Evolutionary conservation across 805 yeast species (phyloP).

Genomic region (Teunomyces tritomae): DNA sequence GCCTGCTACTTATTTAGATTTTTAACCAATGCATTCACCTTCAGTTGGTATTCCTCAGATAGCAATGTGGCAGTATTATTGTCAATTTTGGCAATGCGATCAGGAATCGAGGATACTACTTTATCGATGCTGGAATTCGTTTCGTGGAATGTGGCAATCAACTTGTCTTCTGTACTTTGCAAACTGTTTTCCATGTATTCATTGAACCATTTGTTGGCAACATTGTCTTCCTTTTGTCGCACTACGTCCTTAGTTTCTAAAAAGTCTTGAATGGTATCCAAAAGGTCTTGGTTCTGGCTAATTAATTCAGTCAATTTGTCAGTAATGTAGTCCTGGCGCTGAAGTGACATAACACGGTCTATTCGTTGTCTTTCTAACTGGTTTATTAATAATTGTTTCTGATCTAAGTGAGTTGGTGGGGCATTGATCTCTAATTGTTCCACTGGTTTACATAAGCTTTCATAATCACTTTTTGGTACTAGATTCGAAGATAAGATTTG

Average conservation of each 20-base stretch:
- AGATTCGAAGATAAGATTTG: slow-evolving; percentile 18
- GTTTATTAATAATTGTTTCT: slow-evolving; percentile 12
- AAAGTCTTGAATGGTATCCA: slow-evolving; percentile 31
- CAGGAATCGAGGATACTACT: slow-evolving; percentile 6
- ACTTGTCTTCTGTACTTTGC: slow-evolving; percentile 11
- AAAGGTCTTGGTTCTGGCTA: slow-evolving; percentile 31
- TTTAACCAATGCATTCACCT: slow-evolving; percentile 14
- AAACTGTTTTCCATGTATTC: slow-evolving; percentile 11
- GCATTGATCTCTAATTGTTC: slow-evolving; percentile 7
- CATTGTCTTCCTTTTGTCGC: slow-evolving; percentile 14
- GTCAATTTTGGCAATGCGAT: not conserved
- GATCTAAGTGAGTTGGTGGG: slow-evolving; percentile 1
- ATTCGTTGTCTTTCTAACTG: slow-evolving; percentile 29
- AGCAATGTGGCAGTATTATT: slow-evolving; percentile 5
- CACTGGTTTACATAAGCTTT: slow-evolving; percentile 5
- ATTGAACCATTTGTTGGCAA: slow-evolving; percentile 10
- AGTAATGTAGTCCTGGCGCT: slow-evolving; percentile 33
- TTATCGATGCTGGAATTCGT: slow-evolving; percentile 8
- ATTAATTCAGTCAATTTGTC: slow-evolving; percentile 32
- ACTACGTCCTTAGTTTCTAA: slow-evolving; percentile 20
- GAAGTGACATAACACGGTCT: slow-evolving; percentile 36
- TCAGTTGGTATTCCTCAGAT: slow-evolving; percentile 15
- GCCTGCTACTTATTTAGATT: slow-evolving; percentile 13
- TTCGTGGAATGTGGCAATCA: slow-evolving; percentile 14
- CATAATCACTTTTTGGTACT: slow-evolving; percentile 15